Evolutionary conservation across 192 early-diverging fungal genomes (phyloP), one percentile per base, ranked within the genome.

Genomic region (Chytriomyces confervae): DNA sequence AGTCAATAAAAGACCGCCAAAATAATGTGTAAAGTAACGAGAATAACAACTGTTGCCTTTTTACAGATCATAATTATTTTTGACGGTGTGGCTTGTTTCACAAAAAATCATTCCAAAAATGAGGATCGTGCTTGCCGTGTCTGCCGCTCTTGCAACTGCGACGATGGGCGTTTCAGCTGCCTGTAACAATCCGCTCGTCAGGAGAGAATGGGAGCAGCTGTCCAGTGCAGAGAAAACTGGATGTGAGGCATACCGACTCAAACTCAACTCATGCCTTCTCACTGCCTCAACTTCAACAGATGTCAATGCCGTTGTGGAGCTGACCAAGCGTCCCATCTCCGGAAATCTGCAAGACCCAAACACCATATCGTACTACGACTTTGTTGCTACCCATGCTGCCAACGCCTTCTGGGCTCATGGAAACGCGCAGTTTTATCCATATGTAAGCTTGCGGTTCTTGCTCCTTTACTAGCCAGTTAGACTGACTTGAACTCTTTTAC

Each of bases 341-440:
- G 13, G 43, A 10, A n/a, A 67, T 13, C n/a, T 43, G 13, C 66
- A 46, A 10, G 44, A 67, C 44, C 24, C 66, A 8, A 36, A n/a
- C 13, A 23, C 13, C 10, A 67, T 67, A 1, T 46, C 43, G 7
- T 67, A 67, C 44, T 24, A 13, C 13, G 66, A 67, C 66, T 67
- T 67, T 67, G 66, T 67, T n/a, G 29, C 10, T 10, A 64, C n/a
- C 9, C 62, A 64, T 27, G 27, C 62, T 23, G 27, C 23, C 7
- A 49, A 70, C 16, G 69, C 69, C 16, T 51, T 51, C n/a, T 70
- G 69, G 69, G 65, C 76, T 11, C 76, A 77, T 29, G 76, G 65
- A 6, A 77, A 77, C 57, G 76, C 76, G 7, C 65, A 69, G 51
- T 77, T 77, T 29, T 77, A 69, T 45, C 53, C 61, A 9, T 64